Base-by-base conservation (phyloP, 345 rosid species). In the Hypericum androsaemum region DNA sequence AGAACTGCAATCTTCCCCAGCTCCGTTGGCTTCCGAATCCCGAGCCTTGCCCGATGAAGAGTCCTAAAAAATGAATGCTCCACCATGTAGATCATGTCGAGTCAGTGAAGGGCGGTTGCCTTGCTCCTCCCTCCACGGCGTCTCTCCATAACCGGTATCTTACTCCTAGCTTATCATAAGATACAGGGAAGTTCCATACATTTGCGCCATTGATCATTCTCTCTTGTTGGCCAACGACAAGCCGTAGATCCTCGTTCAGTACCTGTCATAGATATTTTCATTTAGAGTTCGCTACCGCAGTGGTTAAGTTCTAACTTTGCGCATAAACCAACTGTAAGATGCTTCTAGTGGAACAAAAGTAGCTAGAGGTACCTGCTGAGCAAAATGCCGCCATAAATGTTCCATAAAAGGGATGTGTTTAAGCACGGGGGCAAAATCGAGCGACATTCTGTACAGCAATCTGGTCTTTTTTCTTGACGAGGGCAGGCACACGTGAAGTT, bases 111-210 rank as follows among this genome's bases (percentile, higher is more conserved):
- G 98, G 94, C 57, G 77, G 61, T 56, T 70, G 80, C 64, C 75
- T 77, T 46, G 65, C 80, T 39, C 96, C 96, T 42, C 61, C 58
- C 16, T 88, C 88, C 49, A 83, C 75, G 0, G 83, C 89, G 9
- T 77, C 75, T 57, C 98, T 83, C 98, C 96, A 88, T 40, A 74
- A 44, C 71, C 95, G 78, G 66, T 92, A 92, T 54, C 98, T 80
- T 57, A 92, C 95, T 64, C 96, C 96, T 7, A 92, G 78, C 71
- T 92, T 92, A 50, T 92, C 98, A n/a, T 92, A 84, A 7, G 84
- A 59, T 51, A 92, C 98, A 0, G 98, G 96, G 59, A 60, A 75
- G 59, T 92, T 92, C 96, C 96, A 92, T 22, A 92, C 65, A 39
- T 92, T 88, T 38, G 81, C 96, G 5, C 96, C 95, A 17, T 70